Evolutionary conservation across 169 alveolate genomes (phyloP).

Genomic region (Plasmodium falciparum): DNA sequence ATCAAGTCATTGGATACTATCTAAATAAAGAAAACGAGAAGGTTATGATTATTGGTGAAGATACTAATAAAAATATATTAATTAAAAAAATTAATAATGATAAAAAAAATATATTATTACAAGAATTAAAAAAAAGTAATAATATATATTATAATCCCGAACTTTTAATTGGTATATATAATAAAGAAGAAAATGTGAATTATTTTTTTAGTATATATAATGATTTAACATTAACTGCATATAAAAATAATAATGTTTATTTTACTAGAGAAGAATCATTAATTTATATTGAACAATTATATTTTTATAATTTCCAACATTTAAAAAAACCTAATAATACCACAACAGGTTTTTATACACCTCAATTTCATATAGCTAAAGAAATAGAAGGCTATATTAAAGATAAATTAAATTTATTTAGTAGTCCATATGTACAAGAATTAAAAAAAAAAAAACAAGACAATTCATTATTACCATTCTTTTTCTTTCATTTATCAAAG

Average conservation of each 20-base stretch:
- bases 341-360: background rate
- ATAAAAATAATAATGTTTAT: conserved; percentile 31
- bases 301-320: conserved; percentile 66
- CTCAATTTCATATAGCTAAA: conserved; percentile 31
- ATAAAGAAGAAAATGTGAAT: conserved; percentile 28
- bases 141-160: conserved; percentile 59
- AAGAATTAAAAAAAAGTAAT: conserved; percentile 37
- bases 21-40: conserved; percentile 36
- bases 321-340: conserved; percentile 40
- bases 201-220: conserved; percentile 67
- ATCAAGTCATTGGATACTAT: conserved; percentile 50
- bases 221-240: conserved; percentile 59
- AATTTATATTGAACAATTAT: conserved; percentile 54
- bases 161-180: conserved; percentile 30
- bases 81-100: conserved; percentile 1
- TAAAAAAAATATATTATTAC: background rate
- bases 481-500: conserved; percentile 37
- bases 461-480: conserved; percentile 40
- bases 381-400: conserved; percentile 53
- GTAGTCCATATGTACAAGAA: conserved; percentile 41
- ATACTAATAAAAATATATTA: conserved; percentile 28
- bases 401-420: conserved; percentile 42
- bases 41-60: conserved; percentile 28
- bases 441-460: conserved; percentile 40
- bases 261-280: conserved; percentile 67